These are phyloP conservation scores for Powellomyces hirtus DNA, from an alignment of 192 early-diverging fungal species.

Conservation along the genomic window DNA sequence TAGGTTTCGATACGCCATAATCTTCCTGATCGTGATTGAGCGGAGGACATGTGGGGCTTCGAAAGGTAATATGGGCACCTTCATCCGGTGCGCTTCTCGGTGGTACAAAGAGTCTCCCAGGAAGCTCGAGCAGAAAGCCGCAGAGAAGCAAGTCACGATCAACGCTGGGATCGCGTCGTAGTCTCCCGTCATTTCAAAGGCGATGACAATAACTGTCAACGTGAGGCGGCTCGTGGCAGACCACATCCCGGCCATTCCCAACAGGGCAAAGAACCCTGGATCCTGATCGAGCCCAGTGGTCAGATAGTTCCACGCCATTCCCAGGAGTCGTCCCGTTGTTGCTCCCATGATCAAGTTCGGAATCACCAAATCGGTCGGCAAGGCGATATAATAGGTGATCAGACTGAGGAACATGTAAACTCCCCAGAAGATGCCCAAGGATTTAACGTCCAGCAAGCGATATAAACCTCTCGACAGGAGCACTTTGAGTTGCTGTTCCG, in stretches of 20 bases:
- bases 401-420: slow-evolving; percentile 31
- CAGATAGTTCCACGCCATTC: slow-evolving; percentile 27
- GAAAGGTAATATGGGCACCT: slow-evolving; percentile 26
- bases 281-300: slow-evolving; percentile 2
- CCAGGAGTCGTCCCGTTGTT: slow-evolving; percentile 29
- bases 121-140: slow-evolving; percentile 23
- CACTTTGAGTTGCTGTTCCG: slow-evolving; percentile 39
- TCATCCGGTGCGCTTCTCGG: slow-evolving; percentile 34
- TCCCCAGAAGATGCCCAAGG: slow-evolving; percentile 31
- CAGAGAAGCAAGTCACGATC: slow-evolving; percentile 21
- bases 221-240: slow-evolving; percentile 33
- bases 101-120: slow-evolving; percentile 40
- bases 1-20: slow-evolving; percentile 15
- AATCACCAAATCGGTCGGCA: slow-evolving; percentile 34
- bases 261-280: slow-evolving; percentile 31
- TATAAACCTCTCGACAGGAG: slow-evolving; percentile 33
- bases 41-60: slow-evolving; percentile 29
- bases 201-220: slow-evolving; percentile 35
- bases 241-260: slow-evolving; percentile 41
- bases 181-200: slow-evolving; percentile 40
- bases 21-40: slow-evolving; percentile 13
- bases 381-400: slow-evolving; percentile 39
- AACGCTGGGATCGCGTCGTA: slow-evolving; percentile 28
- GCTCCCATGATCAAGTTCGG: slow-evolving; percentile 47
- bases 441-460: slow-evolving; percentile 14